Base-by-base conservation (phyloP, 148 eudicot species). In the Cornus kousa region DNA sequence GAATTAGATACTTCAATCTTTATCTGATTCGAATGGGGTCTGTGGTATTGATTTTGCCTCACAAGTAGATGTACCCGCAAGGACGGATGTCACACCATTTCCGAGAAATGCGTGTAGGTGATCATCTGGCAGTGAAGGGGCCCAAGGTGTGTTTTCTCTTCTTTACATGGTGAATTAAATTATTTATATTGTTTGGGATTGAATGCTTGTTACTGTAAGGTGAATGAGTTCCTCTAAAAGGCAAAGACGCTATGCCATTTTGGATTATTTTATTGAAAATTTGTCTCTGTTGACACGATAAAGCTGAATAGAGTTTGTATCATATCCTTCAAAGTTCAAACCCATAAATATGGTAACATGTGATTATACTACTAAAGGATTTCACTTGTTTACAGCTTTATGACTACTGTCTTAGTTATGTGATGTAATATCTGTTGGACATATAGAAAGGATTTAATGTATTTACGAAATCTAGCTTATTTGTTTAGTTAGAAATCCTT, bases 81-180 rank as follows among this genome's bases (percentile, higher is more conserved):
- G 99, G 98, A 84, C 84, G 98, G 83, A 96, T 96, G 99, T 96
- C 98, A 5, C 98, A 93, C 80, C 99, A 96, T 86, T 96, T 96
- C 59, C 82, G 98, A 20, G 98, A 93, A 87, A 85, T 93, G 97
- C 82, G 80, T 37, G 98, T 84, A 55, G 98, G 98, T 78, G 95
- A 96, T 79, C 81, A 79, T 85, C 76, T 96, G 74, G 83, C 95
- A 57, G 98, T 96, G 16, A 96, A 86, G 83, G 98, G 98, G 82
- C 99, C 98, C 62, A 93, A 91, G 97, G 99, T 91, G 68, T 68
- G 80, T 46, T 50, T 67, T 75, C 3, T 46, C 14, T 62, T 69
- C 62, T 74, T 11, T 39, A 59, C 66, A 9, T 70, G 10, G 70
- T 78, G 39, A 78, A 39, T 39, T 39, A 39, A 68, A 9, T 70